These are phyloP conservation scores for Fraxinus dipetala DNA, from an alignment of 305 asterid genomes.

Conservation along the genomic window DNA sequence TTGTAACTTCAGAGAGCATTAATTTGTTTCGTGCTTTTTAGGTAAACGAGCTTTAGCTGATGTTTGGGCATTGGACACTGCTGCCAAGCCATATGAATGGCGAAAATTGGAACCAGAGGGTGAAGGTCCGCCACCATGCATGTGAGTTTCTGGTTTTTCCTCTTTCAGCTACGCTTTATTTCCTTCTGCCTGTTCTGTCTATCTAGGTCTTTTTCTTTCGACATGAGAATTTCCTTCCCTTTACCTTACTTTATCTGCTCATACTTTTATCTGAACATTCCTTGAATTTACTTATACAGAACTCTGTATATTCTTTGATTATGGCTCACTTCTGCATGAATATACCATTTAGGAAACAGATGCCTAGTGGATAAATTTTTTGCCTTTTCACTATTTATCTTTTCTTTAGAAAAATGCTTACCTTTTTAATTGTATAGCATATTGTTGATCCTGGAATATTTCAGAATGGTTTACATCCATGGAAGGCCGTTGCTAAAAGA, in stretches of 20 bases:
- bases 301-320: not conserved
- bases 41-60: conserved; percentile 98
- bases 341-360: not conserved
- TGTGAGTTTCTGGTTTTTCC: conserved; percentile 46
- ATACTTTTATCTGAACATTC: conserved; percentile 10
- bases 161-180: not conserved
- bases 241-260: not conserved
- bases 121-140: conserved; percentile 98
- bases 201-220: conserved; percentile 8
- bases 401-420: not conserved
- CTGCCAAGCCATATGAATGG: conserved; percentile 99
- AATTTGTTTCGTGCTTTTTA: conserved; percentile 34
- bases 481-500: not conserved
- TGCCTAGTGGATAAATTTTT: conserved; percentile 2
- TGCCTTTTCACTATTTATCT: not conserved
- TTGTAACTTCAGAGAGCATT: conserved; percentile 17
- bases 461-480: not conserved
- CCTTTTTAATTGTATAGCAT: not conserved
- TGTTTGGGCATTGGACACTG: conserved; percentile 99
- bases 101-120: conserved; percentile 99
- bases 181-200: conserved; percentile 4
- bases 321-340: not conserved
- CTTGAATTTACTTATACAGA: not conserved
- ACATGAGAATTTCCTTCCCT: not conserved
- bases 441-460: not conserved